Percentiles rank a stretch among this genome's conserved stretches.
Conservation (phyloP, 768 basidiomycete genomes). For the Amanita polypyramis region DNA sequence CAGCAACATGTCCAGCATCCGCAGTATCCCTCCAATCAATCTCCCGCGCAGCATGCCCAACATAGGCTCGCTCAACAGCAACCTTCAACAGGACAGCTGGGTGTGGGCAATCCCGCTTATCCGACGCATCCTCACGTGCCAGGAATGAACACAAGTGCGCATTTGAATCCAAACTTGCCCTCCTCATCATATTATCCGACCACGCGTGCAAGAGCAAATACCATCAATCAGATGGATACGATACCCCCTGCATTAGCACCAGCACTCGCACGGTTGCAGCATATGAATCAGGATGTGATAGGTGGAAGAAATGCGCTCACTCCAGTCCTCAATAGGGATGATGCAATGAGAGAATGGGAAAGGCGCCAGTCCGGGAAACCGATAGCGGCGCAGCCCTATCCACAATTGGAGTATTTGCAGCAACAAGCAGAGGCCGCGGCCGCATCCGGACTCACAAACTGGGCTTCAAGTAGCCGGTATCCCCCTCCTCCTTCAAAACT, state of each 20-base stretch:
- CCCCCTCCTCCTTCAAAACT: conserved; percentile 56
- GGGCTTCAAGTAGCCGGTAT: conserved; percentile 41
- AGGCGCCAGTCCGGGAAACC: conserved; percentile 70
- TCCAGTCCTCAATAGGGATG: conserved; percentile 90
- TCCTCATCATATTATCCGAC: conserved; percentile 62
- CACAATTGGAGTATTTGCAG: conserved; percentile 84
- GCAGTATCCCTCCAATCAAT: conserved; percentile 26
- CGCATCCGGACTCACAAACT: conserved; percentile 46
- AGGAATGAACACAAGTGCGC: conserved; percentile 19
- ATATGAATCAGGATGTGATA: conserved; percentile 80
- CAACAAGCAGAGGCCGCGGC: conserved; percentile 85
- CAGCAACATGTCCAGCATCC: conserved; percentile 32
- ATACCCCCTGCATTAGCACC: conserved; percentile 94
- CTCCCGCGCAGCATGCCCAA: conserved; percentile 29
- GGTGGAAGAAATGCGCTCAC: conserved; percentile 76
- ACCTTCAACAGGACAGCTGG: conserved; percentile 36
- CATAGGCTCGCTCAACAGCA: conserved; percentile 40
- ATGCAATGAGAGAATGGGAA: conserved; percentile 95
- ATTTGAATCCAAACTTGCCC: conserved; percentile 43
- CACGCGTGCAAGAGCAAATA: conserved; percentile 76
- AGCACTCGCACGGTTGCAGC: conserved; percentile 82
- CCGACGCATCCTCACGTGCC: conserved; percentile 22
- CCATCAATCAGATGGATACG: conserved; percentile 83
- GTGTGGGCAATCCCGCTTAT: conserved; percentile 20
- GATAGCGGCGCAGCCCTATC: conserved; percentile 67